phyloP scores from a whole-genome alignment of 768 basidiomycete species.

The Tylopilus sp. region DNA sequence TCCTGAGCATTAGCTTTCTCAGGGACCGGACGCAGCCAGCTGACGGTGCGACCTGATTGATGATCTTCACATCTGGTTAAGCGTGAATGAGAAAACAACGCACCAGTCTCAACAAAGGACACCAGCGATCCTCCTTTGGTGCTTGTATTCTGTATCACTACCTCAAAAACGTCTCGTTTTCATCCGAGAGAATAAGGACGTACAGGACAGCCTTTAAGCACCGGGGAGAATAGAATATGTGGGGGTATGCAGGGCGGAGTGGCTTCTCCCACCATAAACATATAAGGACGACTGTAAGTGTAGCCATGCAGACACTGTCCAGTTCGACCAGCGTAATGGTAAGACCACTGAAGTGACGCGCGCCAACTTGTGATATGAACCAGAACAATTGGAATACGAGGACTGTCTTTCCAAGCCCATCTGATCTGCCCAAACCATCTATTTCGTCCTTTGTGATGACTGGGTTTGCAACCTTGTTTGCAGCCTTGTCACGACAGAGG shows the following conservation, averaged over 20 bases:
- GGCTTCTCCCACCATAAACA: slow-evolving; percentile 6
- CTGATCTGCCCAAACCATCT: neutral
- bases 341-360: neutral
- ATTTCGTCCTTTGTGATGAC: neutral
- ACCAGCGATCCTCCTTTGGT: too few relatives aligned
- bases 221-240: neutral
- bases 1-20: too few relatives aligned
- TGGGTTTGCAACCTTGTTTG: neutral
- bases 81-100: too few relatives aligned
- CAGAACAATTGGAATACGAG: neutral
- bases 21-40: too few relatives aligned
- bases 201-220: too few relatives aligned
- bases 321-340: slow-evolving; percentile 2
- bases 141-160: too few relatives aligned
- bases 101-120: too few relatives aligned
- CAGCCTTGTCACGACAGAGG: neutral
- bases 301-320: slow-evolving; percentile 2
- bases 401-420: neutral
- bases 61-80: too few relatives aligned
- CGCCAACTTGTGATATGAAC: neutral
- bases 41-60: too few relatives aligned
- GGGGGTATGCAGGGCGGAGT: neutral
- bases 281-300: neutral
- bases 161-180: too few relatives aligned
- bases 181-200: too few relatives aligned